These are phyloP conservation scores for Candida gorgasii DNA, from an alignment of 805 yeast species.

Conservation along the genomic window DNA sequence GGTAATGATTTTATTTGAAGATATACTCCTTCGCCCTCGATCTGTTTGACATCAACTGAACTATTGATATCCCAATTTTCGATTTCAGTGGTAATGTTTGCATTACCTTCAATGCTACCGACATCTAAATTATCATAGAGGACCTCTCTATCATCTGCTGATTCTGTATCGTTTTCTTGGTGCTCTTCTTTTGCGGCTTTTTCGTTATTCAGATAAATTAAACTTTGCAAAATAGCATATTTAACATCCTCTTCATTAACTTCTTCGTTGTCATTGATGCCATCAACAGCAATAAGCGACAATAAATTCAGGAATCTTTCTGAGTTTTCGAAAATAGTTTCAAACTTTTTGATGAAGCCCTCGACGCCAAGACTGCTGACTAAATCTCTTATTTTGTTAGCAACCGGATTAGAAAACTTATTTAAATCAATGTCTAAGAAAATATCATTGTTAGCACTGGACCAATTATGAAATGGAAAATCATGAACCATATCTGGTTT, in stretches of 20 bases:
- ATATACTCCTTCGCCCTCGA: not conserved
- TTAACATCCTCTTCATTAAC: constrained; percentile 22
- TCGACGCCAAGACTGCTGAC: constrained; percentile 17
- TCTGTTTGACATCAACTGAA: not conserved
- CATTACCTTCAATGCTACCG: not conserved
- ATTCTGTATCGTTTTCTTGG: not conserved
- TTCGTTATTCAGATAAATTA: constrained; percentile 13
- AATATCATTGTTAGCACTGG: constrained; percentile 14
- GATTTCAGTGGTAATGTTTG: constrained; percentile 6
- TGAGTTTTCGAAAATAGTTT: constrained; percentile 18
- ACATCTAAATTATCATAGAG: not conserved
- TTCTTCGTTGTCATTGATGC: constrained; percentile 7
- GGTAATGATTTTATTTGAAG: constrained; percentile 1
- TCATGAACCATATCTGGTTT: not conserved
- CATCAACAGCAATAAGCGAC: constrained; percentile 12
- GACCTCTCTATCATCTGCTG: not conserved
- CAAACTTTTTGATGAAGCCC: constrained; percentile 18
- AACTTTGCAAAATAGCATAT: constrained; percentile 24
- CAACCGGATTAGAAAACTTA: constrained; percentile 19
- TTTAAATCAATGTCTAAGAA: constrained; percentile 28
- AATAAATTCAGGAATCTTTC: constrained; percentile 25
- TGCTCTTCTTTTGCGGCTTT: not conserved
- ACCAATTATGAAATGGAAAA: constrained; percentile 3
- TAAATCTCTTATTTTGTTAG: constrained; percentile 18
- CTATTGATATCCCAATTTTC: constrained; percentile 1